Conservation (phyloP, 345 rosid genomes). For the Orychophragmus violaceus region DNA sequence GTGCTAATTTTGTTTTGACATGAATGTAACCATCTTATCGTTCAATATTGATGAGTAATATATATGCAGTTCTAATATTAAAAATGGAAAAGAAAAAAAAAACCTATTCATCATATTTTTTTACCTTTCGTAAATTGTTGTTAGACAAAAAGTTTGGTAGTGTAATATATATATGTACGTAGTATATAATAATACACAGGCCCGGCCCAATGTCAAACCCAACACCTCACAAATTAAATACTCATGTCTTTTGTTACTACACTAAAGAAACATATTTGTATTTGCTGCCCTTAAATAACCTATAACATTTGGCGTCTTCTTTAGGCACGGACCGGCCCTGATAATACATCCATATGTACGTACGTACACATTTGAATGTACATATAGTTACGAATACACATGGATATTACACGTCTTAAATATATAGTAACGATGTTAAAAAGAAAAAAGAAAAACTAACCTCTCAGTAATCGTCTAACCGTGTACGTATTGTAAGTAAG, state of each 20-base stretch:
- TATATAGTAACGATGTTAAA: background rate
- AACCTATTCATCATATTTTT: background rate
- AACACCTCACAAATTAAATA: no score
- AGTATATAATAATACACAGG: background rate
- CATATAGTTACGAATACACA: background rate
- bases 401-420: background rate
- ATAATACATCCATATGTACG: background rate
- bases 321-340: no score
- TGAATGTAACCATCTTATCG: no score
- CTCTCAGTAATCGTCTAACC: background rate
- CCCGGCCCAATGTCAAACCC: no score
- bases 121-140: background rate
- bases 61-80: background rate
- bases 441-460: background rate
- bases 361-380: background rate
- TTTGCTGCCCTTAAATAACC: no score
- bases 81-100: background rate
- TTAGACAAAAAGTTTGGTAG: background rate
- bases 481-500: conserved; percentile 20
- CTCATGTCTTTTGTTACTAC: no score
- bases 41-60: background rate
- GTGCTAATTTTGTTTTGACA: no score
- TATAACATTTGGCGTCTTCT: no score
- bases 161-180: background rate
- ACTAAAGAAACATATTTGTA: no score